phyloP scores from a whole-genome alignment of 257 asterid genomes.

The Scutellaria barbata region DNA sequence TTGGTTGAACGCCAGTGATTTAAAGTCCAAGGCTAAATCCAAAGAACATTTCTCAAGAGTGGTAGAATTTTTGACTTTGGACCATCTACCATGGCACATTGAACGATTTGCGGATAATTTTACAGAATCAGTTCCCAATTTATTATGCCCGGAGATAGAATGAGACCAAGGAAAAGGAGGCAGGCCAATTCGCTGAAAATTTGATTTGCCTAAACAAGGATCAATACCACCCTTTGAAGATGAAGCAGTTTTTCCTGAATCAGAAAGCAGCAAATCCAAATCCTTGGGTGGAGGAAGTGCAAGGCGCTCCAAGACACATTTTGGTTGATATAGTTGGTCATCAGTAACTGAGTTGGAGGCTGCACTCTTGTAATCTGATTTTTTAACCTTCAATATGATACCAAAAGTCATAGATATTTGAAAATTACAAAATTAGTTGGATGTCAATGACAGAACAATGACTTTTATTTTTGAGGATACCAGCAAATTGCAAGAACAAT shows the following conservation, averaged over 20 bases:
- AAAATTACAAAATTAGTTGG: no score
- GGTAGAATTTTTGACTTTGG: conserved; percentile 54
- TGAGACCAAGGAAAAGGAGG: conserved; percentile 96
- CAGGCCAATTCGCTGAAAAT: conserved; percentile 68
- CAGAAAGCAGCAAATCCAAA: conserved; percentile 77
- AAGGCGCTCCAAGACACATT: conserved; percentile 67
- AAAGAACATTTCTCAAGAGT: conserved; percentile 51
- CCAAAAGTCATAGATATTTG: conserved; percentile 26
- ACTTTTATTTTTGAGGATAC: no score
- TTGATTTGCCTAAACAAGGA: conserved; percentile 63
- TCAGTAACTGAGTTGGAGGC: conserved; percentile 35
- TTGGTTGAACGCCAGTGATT: conserved; percentile 63
- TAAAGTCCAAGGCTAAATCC: conserved; percentile 58
- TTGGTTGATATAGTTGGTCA: conserved; percentile 56
- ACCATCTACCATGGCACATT: conserved; percentile 86
- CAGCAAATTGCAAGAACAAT: no score
- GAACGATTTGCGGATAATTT: conserved; percentile 65
- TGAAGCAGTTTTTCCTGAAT: conserved; percentile 60
- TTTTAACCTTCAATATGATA: conserved; percentile 50
- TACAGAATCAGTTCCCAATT: conserved; percentile 68
- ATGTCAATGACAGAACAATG: no score
- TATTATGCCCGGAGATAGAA: conserved; percentile 64
- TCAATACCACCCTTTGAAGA: conserved; percentile 63
- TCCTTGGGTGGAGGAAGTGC: conserved; percentile 80
- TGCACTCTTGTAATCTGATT: conserved; percentile 50